These are phyloP conservation scores for Blastobotrys terrestris DNA, from an alignment of 805 yeast genomes.

Conservation along the genomic window DNA sequence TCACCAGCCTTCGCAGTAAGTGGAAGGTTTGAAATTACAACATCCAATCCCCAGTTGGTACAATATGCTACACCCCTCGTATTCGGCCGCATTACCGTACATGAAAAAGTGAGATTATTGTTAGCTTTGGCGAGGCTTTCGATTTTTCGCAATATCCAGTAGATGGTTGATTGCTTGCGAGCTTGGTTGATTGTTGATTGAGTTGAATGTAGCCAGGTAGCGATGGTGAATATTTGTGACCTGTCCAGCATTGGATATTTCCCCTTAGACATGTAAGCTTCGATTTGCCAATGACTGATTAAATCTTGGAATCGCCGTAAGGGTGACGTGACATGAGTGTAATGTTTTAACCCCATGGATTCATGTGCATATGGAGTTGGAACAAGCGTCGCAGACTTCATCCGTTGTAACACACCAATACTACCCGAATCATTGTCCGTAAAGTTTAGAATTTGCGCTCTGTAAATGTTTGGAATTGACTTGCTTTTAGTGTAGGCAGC, in stretches of 20 bases:
- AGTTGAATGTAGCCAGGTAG: slow-evolving; percentile 8
- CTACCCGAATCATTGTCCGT: not conserved
- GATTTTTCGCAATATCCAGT: slow-evolving; percentile 16
- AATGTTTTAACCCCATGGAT: slow-evolving; percentile 55
- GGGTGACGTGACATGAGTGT: slow-evolving; percentile 84
- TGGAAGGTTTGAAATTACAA: not conserved
- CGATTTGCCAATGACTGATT: slow-evolving; percentile 72
- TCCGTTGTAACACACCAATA: not conserved
- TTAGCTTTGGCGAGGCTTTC: slow-evolving; percentile 1
- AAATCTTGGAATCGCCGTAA: slow-evolving; percentile 77
- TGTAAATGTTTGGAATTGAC: slow-evolving; percentile 25
- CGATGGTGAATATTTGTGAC: slow-evolving; percentile 9
- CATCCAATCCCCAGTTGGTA: not conserved
- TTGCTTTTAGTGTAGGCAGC: slow-evolving; percentile 22
- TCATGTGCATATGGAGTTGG: slow-evolving; percentile 45
- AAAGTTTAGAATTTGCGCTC: slow-evolving; percentile 24
- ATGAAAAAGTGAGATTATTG: not conserved
- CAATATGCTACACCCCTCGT: not conserved
- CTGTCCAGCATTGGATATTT: slow-evolving; percentile 6
- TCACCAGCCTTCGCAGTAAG: not conserved
- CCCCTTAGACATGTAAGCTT: slow-evolving; percentile 34
- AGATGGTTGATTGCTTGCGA: slow-evolving; percentile 7
- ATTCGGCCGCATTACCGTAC: not conserved
- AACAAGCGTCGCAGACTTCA: slow-evolving; percentile 17
- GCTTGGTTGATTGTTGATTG: slow-evolving; percentile 15